Evolutionary conservation across 2,329 filamentous ascomycete species (phyloP).

Genomic region (Fusarium sp.): DNA sequence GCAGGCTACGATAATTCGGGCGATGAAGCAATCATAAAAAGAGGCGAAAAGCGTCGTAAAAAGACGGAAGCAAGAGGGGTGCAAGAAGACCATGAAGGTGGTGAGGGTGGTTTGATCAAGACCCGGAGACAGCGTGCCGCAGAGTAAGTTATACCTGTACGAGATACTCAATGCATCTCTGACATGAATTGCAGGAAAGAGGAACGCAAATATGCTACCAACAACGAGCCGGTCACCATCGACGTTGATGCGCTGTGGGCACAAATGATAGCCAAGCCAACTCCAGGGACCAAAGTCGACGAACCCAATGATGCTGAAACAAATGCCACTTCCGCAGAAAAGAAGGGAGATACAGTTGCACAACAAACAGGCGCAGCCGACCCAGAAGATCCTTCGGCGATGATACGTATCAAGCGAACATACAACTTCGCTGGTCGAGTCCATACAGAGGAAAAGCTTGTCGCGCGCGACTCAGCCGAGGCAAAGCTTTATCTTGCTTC

Average conservation of each 20-base stretch:
- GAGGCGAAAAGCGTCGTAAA: constrained; percentile 65
- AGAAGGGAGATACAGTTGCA: constrained; percentile 22
- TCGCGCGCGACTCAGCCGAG: constrained; percentile 72
- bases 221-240: constrained; percentile 71
- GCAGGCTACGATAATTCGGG: constrained; percentile 73
- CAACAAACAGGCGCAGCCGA: not conserved
- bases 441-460: constrained; percentile 77
- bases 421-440: constrained; percentile 81
- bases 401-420: constrained; percentile 74
- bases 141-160: constrained; percentile 60
- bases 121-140: constrained; percentile 75
- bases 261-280: constrained; percentile 66
- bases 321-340: constrained; percentile 1
- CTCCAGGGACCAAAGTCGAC: constrained; percentile 9
- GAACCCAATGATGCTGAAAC: constrained; percentile 14
- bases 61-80: constrained; percentile 54
- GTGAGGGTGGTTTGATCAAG: constrained; percentile 74
- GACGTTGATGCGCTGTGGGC: constrained; percentile 79
- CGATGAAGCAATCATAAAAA: constrained; percentile 76
- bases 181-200: constrained; percentile 58
- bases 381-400: constrained; percentile 49
- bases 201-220: constrained; percentile 64
- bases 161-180: constrained; percentile 1
- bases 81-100: constrained; percentile 61
- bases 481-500: constrained; percentile 72